Evolutionary conservation across 2,329 filamentous ascomycete species (phyloP).

Genomic region (Monosporascus sp.): DNA sequence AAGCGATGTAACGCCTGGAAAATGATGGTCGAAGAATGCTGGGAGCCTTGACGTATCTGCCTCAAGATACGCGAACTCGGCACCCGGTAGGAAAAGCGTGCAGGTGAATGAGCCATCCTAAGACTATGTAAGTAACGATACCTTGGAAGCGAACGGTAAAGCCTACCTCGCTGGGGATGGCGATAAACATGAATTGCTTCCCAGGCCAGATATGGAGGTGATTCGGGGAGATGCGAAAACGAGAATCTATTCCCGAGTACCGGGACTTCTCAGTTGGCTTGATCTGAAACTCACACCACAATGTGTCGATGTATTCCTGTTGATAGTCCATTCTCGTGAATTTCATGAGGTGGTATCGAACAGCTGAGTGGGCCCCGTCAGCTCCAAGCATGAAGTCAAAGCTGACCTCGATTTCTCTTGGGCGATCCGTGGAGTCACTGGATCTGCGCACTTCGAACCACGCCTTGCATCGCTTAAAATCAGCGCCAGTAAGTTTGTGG

Average conservation of each 20-base stretch:
- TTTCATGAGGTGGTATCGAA: conserved; percentile 94
- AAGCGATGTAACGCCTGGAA: conserved; percentile 75
- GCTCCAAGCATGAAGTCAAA: conserved; percentile 94
- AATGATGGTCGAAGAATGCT: conserved; percentile 74
- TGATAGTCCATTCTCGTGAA: conserved; percentile 83
- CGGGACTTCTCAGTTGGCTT: conserved; percentile 38
- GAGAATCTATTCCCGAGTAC: conserved; percentile 29
- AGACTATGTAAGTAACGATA: conserved; percentile 7
- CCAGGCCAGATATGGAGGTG: conserved; percentile 98
- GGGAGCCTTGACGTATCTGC: conserved; percentile 54
- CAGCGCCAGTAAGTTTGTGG: conserved; percentile 86
- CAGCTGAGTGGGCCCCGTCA: conserved; percentile 89
- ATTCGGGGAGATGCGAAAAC: conserved; percentile 80
- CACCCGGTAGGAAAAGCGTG: conserved; percentile 80
- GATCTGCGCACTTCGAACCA: conserved; percentile 70
- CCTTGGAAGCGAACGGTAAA: not conserved
- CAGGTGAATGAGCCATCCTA: conserved; percentile 90
- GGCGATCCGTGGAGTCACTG: conserved; percentile 35
- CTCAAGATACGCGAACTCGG: conserved; percentile 65
- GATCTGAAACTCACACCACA: conserved; percentile 96
- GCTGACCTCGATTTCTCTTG: conserved; percentile 70
- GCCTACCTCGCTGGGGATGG: conserved; percentile 67
- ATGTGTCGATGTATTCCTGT: conserved; percentile 90
- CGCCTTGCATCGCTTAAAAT: conserved; percentile 72
- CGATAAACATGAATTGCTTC: conserved; percentile 95